Percentiles rank a stretch among this genome's conserved stretches.
These are phyloP conservation scores for Penicillium decumbens DNA, from an alignment of 2,329 filamentous ascomycete genomes.

Conservation along the genomic window DNA sequence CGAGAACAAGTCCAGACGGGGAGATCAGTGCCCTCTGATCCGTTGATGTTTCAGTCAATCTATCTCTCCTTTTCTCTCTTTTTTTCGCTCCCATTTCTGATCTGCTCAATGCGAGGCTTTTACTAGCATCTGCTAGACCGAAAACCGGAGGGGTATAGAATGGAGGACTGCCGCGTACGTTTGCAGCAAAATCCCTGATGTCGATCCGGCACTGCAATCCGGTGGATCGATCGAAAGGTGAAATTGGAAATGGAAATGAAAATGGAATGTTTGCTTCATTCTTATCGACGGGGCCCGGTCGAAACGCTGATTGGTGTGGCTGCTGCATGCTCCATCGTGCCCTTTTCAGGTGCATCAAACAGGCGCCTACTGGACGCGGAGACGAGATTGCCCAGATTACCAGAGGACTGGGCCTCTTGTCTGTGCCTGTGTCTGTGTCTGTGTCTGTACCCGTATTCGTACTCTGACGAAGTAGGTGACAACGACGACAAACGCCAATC, in stretches of 20 bases:
- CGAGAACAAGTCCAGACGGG: slow-evolving; percentile 13
- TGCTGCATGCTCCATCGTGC: slow-evolving; percentile 10
- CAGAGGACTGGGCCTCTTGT: background rate
- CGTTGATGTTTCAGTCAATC: slow-evolving; percentile 23
- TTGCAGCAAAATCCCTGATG: slow-evolving; percentile 26
- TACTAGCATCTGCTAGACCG: background rate
- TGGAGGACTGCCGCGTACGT: slow-evolving; percentile 30
- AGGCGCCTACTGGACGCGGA: slow-evolving; percentile 14
- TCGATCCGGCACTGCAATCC: slow-evolving; percentile 17
- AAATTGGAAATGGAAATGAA: background rate
- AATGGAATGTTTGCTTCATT: slow-evolving; percentile 28
- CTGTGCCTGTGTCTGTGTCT: background rate
- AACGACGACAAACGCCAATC: too few species aligned
- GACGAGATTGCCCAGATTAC: background rate
- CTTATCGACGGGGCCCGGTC: slow-evolving; percentile 6
- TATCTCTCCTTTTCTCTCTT: background rate
- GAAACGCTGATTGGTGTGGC: slow-evolving; percentile 24
- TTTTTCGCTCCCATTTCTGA: too few species aligned
- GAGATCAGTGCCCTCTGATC: too few species aligned
- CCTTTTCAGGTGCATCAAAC: slow-evolving; percentile 23
- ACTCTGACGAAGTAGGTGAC: too few species aligned
- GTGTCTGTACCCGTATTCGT: background rate
- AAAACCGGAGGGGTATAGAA: background rate
- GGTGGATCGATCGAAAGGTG: slow-evolving; percentile 15
- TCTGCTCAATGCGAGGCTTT: background rate